These are phyloP conservation scores for Ammopiptanthus mongolicus DNA, from an alignment of 306 rosid species.

Conservation along the genomic window DNA sequence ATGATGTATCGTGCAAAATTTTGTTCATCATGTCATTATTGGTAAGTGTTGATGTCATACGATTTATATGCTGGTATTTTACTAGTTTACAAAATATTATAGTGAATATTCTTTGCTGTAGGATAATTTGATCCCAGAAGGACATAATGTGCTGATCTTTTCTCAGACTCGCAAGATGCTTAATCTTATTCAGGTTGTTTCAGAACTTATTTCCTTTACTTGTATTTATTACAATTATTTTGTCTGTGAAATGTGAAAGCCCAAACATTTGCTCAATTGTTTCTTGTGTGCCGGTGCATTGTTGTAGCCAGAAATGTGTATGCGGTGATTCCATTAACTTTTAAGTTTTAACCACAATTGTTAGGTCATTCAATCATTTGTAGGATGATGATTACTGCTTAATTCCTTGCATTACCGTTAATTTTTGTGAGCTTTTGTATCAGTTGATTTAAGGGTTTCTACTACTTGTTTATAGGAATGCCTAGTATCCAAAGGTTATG, in stretches of 20 bases:
- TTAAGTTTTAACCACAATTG: background rate
- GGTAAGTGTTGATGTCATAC: constrained; percentile 41
- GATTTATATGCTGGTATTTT: background rate
- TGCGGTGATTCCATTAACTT: background rate
- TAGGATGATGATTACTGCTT: background rate
- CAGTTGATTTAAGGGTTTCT: background rate
- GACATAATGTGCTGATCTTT: constrained; percentile 80
- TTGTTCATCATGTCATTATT: constrained; percentile 71
- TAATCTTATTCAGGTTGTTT: constrained; percentile 76
- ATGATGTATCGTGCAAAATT: constrained; percentile 78
- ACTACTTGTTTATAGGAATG: constrained; percentile 48
- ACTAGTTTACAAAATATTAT: constrained; percentile 5
- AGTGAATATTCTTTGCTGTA: constrained; percentile 22
- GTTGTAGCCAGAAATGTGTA: background rate
- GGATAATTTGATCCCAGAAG: constrained; percentile 71
- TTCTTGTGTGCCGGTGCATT: background rate
- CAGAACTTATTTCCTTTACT: background rate
- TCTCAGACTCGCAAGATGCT: constrained; percentile 99
- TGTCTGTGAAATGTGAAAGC: background rate
- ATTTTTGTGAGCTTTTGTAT: background rate
- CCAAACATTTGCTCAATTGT: background rate
- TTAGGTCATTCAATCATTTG: background rate
- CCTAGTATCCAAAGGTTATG: constrained; percentile 49
- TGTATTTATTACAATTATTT: background rate
- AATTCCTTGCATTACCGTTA: background rate